Conservation (phyloP, 441 rosid genomes). For the Jatropha multifida region DNA sequence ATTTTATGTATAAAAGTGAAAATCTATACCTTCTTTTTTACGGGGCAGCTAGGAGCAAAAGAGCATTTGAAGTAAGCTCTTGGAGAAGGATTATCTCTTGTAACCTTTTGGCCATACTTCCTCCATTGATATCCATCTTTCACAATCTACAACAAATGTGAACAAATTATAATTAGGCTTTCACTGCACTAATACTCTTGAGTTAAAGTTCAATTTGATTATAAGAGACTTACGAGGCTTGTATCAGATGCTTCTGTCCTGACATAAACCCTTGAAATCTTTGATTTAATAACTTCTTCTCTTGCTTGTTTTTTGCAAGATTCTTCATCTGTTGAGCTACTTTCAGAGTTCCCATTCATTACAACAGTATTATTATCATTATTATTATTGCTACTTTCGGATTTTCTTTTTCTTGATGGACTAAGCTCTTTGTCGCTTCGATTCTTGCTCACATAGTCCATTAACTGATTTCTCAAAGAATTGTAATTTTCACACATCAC, state of each 20-base stretch:
- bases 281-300: conserved; percentile 69
- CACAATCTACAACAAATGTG: conserved; percentile 51
- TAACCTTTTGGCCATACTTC: conserved; percentile 97
- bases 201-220: too few relatives aligned
- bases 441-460: conserved; percentile 55
- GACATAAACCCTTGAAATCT: conserved; percentile 55
- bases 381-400: conserved; percentile 45
- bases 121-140: conserved; percentile 99
- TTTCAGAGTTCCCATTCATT: conserved; percentile 64
- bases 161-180: neutral
- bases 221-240: conserved; percentile 56
- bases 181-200: neutral
- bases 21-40: conserved; percentile 78
- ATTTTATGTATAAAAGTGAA: too few relatives aligned
- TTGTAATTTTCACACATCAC: conserved; percentile 77
- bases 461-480: conserved; percentile 56
- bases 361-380: conserved; percentile 22
- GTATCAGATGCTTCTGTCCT: conserved; percentile 73
- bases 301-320: conserved; percentile 60
- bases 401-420: conserved; percentile 76
- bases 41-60: conserved; percentile 93
- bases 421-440: conserved; percentile 32
- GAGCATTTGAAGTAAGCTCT: conserved; percentile 99
- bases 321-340: conserved; percentile 89
- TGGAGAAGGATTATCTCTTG: conserved; percentile 97